phyloP scores from a whole-genome alignment of 495 filamentous ascomycete species.

The Neurospora pannonica region DNA sequence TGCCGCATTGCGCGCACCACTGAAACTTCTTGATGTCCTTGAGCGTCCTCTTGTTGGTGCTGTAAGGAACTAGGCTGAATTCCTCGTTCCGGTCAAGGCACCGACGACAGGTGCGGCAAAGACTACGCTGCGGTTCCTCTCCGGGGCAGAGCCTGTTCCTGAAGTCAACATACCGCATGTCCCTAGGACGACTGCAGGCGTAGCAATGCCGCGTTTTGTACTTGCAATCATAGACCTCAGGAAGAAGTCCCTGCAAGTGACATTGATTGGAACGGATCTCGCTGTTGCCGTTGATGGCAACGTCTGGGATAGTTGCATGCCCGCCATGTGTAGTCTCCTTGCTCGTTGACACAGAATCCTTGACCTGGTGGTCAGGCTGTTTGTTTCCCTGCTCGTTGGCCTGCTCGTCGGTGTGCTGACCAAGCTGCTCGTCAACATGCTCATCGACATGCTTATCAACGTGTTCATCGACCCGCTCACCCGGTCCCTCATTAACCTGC shows the following conservation, averaged over 20 bases:
- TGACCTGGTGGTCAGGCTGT: not conserved
- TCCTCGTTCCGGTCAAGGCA: not conserved
- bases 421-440: not conserved
- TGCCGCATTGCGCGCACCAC: not conserved
- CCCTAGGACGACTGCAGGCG: not conserved
- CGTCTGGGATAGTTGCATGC: not conserved
- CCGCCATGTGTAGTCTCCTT: not conserved
- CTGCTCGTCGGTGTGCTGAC: not conserved
- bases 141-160: not conserved
- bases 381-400: not conserved
- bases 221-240: not conserved
- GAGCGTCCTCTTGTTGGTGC: not conserved
- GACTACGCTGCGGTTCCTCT: not conserved
- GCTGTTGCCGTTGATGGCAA: not conserved
- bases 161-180: not conserved
- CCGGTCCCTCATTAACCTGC: not conserved
- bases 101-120: not conserved
- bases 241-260: not conserved
- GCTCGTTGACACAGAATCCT: not conserved
- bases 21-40: not conserved
- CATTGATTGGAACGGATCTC: not conserved
- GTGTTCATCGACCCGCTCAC: not conserved
- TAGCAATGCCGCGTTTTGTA: not conserved
- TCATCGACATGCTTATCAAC: not conserved
- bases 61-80: not conserved